Evolutionary conservation across 2,329 filamentous ascomycete genomes (phyloP), one percentile per base, ranked within the genome.

Genomic region (Aspergillus spinulosporus): DNA sequence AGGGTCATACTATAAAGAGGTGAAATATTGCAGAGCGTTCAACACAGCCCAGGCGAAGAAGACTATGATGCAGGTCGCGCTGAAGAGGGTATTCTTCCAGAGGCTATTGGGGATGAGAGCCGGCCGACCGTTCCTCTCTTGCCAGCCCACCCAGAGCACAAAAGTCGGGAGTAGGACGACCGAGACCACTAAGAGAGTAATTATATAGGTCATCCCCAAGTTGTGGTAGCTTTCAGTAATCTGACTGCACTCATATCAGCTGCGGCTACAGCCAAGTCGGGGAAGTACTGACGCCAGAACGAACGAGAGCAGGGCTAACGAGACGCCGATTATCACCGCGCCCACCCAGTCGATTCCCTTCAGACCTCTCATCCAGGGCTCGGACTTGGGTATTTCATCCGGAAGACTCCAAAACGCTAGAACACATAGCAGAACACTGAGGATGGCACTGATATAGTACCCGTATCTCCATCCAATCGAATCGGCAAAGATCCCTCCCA

Each of bases 71-170:
- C 84, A 87, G 15, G 84, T 79, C 28, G 72, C 76, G 0, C 81
- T 79, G 62, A 87, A 88, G 2, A 80, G 69, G 0, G 69, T 66
- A 44, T 84, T 85, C n/a, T 71, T 76, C 85, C 85, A 88, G 0
- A 88, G 69, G 0, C 78, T 79, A 65, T 87, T 87, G 0, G 85
- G 85, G 21, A 88, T 86, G 5, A 88, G 66, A 0, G 83, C 83
- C 9, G 83, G 79, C 2, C 73, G 74, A 7, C 74, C 72, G 0
- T 67, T 63, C 8, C 69, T 72, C 47, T 80, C 78, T 48, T 80
- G 81, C 3, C 73, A 72, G 8, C 76, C 74, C 47, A 84, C 77
- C 84, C 84, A 87, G 7, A 72, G 64, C 43, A 81, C 69, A 64
- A 87, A 87, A 0, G 69, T 63, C 0, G 79, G 78, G 2, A 84